Percentiles rank a stretch among this genome's conserved stretches.
Conservation (phyloP, 1,284 basidiomycete species). For the Melanopsichium pennsylvanicum region DNA sequence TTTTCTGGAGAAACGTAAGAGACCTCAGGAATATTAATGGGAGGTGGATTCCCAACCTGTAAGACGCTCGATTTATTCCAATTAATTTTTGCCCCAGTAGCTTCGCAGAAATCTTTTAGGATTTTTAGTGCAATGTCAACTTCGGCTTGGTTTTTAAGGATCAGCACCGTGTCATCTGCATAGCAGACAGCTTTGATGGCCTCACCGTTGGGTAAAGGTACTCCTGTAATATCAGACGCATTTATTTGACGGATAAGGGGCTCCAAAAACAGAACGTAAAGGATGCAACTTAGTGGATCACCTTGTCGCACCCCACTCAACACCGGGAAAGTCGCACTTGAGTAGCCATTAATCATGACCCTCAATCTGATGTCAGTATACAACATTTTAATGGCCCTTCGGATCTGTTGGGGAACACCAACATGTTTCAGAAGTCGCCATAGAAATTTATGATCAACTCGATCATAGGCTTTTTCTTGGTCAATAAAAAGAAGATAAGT, state of each 20-base stretch:
- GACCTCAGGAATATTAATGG: too few relatives aligned
- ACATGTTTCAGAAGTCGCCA: not conserved
- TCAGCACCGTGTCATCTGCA: not conserved
- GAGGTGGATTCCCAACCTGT: too few relatives aligned
- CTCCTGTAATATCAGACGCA: not conserved
- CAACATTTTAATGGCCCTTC: not conserved
- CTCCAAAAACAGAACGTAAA: not conserved
- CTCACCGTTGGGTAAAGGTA: not conserved
- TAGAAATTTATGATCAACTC: not conserved
- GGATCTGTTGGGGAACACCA: not conserved
- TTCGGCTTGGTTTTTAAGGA: not conserved
- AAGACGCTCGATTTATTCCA: too few relatives aligned
- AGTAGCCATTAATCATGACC: not conserved
- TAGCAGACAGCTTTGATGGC: not conserved
- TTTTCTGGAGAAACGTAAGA: too few relatives aligned
- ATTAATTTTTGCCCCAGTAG: too few relatives aligned
- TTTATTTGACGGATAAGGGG: not conserved
- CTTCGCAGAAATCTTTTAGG: not conserved
- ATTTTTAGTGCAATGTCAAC: not conserved
- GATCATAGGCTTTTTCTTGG: conserved; percentile 1
- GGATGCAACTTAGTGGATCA: not conserved
- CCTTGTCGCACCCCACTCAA: not conserved
- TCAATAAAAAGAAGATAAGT: not conserved
- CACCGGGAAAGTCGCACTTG: not conserved
- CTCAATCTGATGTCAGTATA: not conserved